These are phyloP conservation scores for Amanita rubescens DNA, from an alignment of 768 basidiomycete genomes.

Conservation along the genomic window DNA sequence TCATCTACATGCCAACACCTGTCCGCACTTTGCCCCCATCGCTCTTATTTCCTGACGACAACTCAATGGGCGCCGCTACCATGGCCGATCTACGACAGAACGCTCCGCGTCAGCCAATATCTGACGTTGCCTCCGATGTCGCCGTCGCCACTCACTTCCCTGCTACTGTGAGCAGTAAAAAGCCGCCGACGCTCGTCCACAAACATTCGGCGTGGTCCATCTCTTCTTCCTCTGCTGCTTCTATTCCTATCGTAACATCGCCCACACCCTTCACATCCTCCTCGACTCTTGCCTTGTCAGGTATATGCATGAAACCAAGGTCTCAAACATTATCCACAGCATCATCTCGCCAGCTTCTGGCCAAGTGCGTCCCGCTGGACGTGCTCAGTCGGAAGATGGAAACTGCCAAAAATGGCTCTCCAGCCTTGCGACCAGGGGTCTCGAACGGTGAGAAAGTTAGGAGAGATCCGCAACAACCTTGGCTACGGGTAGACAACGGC, in stretches of 20 bases:
- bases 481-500: not conserved
- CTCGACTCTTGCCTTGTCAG: not conserved
- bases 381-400: constrained; percentile 5
- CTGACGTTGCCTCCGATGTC: not conserved
- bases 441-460: not conserved
- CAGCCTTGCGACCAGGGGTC: not conserved
- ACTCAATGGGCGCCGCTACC: not conserved
- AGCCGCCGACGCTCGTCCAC: not conserved
- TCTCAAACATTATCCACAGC: not conserved
- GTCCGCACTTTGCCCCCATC: not conserved
- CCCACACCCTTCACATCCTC: not conserved
- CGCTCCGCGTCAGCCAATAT: not conserved
- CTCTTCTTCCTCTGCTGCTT: not conserved
- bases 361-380: constrained; percentile 6
- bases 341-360: not conserved
- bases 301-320: not conserved
- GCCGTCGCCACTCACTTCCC: not conserved
- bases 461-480: constrained; percentile 1
- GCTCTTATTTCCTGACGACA: not conserved
- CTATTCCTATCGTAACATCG: not conserved
- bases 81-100: not conserved
- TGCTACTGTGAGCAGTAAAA: not conserved
- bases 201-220: not conserved
- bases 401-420: not conserved
- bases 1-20: not conserved